A percentile compares a stretch with the other conserved stretches of the same genome.
phyloP scores from a whole-genome alignment of 306 rosid genomes.

The Castanopsis chinensis region DNA sequence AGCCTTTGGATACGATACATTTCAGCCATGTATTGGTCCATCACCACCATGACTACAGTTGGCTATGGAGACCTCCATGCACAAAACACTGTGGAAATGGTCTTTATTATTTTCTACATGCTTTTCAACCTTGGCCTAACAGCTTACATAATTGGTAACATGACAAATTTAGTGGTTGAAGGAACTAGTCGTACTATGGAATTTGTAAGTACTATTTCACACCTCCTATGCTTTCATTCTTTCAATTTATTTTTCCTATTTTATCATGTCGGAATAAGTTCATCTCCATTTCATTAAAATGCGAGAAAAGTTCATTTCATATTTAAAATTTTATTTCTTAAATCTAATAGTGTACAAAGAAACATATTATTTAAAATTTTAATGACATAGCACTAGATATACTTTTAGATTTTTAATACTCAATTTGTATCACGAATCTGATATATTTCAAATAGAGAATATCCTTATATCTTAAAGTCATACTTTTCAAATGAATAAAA shows the following conservation, averaged over 20 bases:
- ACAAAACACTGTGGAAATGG: slow-evolving; percentile 73
- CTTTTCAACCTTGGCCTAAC: slow-evolving; percentile 91
- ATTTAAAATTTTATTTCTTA: no score
- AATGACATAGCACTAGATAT: no score
- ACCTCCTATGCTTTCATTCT: background rate
- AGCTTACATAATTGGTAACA: slow-evolving; percentile 97
- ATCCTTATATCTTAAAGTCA: no score
- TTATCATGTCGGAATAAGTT: background rate
- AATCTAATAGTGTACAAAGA: no score
- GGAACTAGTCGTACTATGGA: slow-evolving; percentile 98
- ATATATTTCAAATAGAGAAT: no score
- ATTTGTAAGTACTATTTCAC: slow-evolving; percentile 49
- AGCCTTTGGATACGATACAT: slow-evolving; percentile 66
- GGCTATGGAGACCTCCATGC: slow-evolving; percentile 98
- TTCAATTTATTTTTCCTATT: background rate
- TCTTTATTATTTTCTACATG: slow-evolving; percentile 86
- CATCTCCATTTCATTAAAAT: no score
- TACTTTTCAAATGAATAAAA: no score
- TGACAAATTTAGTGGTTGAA: slow-evolving; percentile 93
- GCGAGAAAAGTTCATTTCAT: no score
- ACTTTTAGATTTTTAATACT: no score
- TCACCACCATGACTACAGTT: slow-evolving; percentile 93
- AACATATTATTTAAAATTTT: no score
- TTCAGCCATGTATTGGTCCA: slow-evolving; percentile 86
- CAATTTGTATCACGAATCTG: no score